These are phyloP conservation scores for Allantophomopsis cytisporea DNA, from an alignment of 2,329 filamentous ascomycete species.

Conservation along the genomic window DNA sequence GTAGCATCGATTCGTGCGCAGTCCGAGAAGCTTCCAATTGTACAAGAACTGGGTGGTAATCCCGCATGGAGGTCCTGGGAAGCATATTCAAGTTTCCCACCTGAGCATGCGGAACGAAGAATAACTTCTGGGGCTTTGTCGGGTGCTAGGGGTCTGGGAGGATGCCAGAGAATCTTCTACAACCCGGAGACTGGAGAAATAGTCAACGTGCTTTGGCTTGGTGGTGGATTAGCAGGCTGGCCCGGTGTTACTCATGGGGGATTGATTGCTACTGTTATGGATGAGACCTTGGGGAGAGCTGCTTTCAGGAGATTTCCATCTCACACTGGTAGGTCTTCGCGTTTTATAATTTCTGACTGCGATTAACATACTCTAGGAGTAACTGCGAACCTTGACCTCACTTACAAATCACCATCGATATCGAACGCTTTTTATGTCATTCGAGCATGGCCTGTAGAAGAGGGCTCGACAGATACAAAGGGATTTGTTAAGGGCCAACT, in stretches of 20 bases:
- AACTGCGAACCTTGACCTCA: conserved; percentile 42
- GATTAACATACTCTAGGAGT: conserved; percentile 22
- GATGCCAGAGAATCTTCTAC: conserved; percentile 50
- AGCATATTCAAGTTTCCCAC: conserved; percentile 21
- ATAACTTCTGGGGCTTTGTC: conserved; percentile 28
- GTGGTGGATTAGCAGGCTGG: conserved; percentile 51
- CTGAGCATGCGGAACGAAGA: conserved; percentile 9
- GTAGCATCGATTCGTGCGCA: conserved; percentile 24
- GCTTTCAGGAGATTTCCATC: conserved; percentile 33
- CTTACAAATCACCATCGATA: conserved; percentile 46
- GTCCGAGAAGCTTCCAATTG: conserved; percentile 31
- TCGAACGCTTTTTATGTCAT: conserved; percentile 52
- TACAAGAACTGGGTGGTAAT: conserved; percentile 30
- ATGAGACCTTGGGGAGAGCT: conserved; percentile 56
- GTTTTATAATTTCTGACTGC: background rate
- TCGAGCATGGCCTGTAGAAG: conserved; percentile 28
- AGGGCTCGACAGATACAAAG: conserved; percentile 29
- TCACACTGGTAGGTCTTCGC: conserved; percentile 17
- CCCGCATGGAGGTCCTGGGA: conserved; percentile 25
- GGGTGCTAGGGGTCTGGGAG: conserved; percentile 26
- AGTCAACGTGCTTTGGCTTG: conserved; percentile 54
- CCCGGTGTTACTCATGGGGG: conserved; percentile 62
- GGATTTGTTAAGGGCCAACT: conserved; percentile 38
- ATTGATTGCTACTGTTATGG: conserved; percentile 50
- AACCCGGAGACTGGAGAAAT: conserved; percentile 42